These are phyloP conservation scores for Fraxinus baroniana DNA, from an alignment of 305 asterid genomes.

Conservation along the genomic window DNA sequence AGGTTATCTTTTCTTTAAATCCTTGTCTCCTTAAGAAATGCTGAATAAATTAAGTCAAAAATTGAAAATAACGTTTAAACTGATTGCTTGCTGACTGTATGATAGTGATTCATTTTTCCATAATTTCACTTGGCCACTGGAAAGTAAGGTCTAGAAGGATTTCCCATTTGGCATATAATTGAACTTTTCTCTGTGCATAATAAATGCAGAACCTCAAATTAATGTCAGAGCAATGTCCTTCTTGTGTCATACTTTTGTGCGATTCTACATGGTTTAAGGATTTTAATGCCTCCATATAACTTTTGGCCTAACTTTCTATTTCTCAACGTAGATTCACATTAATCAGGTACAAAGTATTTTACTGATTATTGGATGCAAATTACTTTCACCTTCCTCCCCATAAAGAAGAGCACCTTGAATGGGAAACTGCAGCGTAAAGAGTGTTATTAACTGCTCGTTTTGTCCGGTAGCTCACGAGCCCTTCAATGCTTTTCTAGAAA, in stretches of 20 bases:
- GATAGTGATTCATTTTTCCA: neutral
- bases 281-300: neutral
- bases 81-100: neutral
- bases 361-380: neutral
- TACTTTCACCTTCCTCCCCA: neutral
- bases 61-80: neutral
- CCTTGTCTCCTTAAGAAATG: neutral
- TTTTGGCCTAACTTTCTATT: neutral
- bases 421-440: neutral
- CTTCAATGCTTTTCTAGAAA: neutral
- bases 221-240: neutral
- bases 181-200: neutral
- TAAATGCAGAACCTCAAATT: neutral
- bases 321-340: neutral
- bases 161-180: neutral
- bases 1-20: constrained; percentile 9
- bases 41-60: neutral
- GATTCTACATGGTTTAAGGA: neutral
- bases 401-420: neutral
- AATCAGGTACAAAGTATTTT: neutral
- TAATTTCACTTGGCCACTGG: neutral
- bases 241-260: neutral
- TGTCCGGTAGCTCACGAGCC: neutral
- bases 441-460: neutral
- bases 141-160: neutral